A percentile compares a stretch with the other conserved stretches of the same genome.
phyloP scores from a whole-genome alignment of 2,329 filamentous ascomycete genomes.

The Orbilia oligospora region DNA sequence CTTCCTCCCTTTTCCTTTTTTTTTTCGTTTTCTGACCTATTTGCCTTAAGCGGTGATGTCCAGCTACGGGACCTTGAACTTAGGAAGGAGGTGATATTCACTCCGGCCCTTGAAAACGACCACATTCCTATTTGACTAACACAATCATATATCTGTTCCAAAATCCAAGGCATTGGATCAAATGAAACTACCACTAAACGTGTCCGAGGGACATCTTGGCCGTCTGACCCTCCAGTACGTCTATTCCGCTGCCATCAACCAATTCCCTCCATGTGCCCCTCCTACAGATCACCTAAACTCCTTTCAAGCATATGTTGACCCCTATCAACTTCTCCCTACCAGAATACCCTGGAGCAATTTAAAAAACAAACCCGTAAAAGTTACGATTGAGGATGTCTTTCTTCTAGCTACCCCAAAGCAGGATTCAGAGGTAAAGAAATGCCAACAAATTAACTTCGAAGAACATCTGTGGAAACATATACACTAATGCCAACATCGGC shows the following conservation, averaged over 20 bases:
- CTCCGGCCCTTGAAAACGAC: background rate
- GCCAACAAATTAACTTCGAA: background rate
- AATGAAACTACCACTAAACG: conserved; percentile 94
- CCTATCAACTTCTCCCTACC: background rate
- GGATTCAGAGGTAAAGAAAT: conserved; percentile 76
- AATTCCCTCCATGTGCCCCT: background rate
- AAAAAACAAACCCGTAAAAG: conserved; percentile 90
- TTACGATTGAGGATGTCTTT: conserved; percentile 97
- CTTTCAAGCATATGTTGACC: background rate
- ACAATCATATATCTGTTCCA: background rate
- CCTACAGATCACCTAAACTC: background rate
- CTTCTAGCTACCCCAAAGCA: conserved; percentile 94
- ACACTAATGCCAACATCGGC: background rate
- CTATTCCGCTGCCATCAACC: background rate
- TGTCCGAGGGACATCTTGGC: conserved; percentile 93
- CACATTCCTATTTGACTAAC: background rate
- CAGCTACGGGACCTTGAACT: conserved; percentile 94
- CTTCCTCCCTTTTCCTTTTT: no score
- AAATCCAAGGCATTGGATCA: conserved; percentile 85
- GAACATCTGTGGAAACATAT: background rate
- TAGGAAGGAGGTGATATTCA: conserved; percentile 73
- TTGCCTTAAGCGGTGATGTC: conserved; percentile 80
- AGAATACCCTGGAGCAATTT: conserved; percentile 98
- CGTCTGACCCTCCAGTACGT: conserved; percentile 78
- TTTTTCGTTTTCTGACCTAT: conserved; percentile 9